These are phyloP conservation scores for Ormosia emarginata DNA, from an alignment of 306 rosid genomes.

Conservation along the genomic window DNA sequence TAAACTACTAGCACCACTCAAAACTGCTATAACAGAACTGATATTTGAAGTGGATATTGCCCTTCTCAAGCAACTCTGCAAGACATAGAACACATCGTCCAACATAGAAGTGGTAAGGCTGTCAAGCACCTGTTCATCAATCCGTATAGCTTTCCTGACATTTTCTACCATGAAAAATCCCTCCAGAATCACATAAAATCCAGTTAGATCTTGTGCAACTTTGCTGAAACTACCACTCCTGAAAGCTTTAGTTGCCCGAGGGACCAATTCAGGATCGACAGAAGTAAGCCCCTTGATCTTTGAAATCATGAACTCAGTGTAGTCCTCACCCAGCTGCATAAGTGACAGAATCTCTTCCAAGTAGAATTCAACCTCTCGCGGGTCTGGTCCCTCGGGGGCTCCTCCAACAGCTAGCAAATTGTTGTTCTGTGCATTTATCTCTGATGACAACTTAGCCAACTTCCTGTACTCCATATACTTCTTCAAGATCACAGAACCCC, in stretches of 20 bases:
- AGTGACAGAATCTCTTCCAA: conserved; percentile 82
- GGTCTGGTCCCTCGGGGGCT: conserved; percentile 79
- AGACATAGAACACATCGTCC: conserved; percentile 90
- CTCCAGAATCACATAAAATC: conserved; percentile 84
- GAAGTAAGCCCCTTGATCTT: conserved; percentile 80
- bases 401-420: conserved; percentile 77
- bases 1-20: conserved; percentile 87
- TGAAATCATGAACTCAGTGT: conserved; percentile 78
- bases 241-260: conserved; percentile 84
- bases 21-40: conserved; percentile 81
- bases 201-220: conserved; percentile 81
- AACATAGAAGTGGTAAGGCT: conserved; percentile 96
- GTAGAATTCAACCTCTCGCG: conserved; percentile 75
- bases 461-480: conserved; percentile 91
- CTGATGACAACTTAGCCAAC: conserved; percentile 67
- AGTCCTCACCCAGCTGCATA: conserved; percentile 95
- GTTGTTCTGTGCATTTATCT: conserved; percentile 77
- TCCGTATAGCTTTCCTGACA: conserved; percentile 84
- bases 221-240: conserved; percentile 87
- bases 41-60: conserved; percentile 85
- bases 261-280: conserved; percentile 81
- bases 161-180: conserved; percentile 98
- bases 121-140: conserved; percentile 81
- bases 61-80: conserved; percentile 89
- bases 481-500: conserved; percentile 80